phyloP scores from a whole-genome alignment of 2,329 filamentous ascomycete genomes.

The Tympanopsis confertula region DNA sequence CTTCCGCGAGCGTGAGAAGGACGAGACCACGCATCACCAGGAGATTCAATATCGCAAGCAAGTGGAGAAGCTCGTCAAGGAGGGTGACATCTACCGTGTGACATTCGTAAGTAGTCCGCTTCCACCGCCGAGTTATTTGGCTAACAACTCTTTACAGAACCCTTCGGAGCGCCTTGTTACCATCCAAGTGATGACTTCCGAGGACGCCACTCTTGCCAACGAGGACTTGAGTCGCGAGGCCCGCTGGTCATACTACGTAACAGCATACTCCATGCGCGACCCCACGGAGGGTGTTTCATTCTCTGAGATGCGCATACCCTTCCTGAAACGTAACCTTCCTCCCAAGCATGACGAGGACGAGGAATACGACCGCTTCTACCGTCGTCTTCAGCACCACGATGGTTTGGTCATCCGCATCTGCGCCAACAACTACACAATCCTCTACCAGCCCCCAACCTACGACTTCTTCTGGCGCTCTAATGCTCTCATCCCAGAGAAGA shows the following conservation, averaged over 20 bases:
- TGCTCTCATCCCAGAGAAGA: constrained; percentile 12
- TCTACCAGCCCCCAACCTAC: constrained; percentile 27
- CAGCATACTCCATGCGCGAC: constrained; percentile 78
- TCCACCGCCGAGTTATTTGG: background rate
- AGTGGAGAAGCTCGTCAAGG: constrained; percentile 85
- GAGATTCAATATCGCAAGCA: constrained; percentile 86
- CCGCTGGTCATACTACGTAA: constrained; percentile 90
- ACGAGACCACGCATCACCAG: constrained; percentile 77
- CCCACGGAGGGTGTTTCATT: constrained; percentile 70
- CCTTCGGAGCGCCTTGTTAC: constrained; percentile 26
- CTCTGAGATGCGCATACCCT: constrained; percentile 52
- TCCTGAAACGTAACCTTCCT: constrained; percentile 62
- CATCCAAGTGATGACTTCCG: constrained; percentile 58
- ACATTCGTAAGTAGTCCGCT: constrained; percentile 61
- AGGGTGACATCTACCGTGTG: constrained; percentile 82
- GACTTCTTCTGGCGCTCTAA: constrained; percentile 29
- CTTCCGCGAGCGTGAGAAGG: constrained; percentile 66
- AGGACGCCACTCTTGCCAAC: constrained; percentile 70
- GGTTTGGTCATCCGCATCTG: constrained; percentile 32
- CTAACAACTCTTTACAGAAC: constrained; percentile 1
- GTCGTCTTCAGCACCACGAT: constrained; percentile 28
- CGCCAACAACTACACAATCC: constrained; percentile 32
- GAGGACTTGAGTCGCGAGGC: constrained; percentile 77
- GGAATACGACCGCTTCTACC: constrained; percentile 29
- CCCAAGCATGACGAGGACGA: constrained; percentile 27